These are phyloP conservation scores for Monilinia polystroma DNA, from an alignment of 2,329 filamentous ascomycete genomes.

Conservation along the genomic window DNA sequence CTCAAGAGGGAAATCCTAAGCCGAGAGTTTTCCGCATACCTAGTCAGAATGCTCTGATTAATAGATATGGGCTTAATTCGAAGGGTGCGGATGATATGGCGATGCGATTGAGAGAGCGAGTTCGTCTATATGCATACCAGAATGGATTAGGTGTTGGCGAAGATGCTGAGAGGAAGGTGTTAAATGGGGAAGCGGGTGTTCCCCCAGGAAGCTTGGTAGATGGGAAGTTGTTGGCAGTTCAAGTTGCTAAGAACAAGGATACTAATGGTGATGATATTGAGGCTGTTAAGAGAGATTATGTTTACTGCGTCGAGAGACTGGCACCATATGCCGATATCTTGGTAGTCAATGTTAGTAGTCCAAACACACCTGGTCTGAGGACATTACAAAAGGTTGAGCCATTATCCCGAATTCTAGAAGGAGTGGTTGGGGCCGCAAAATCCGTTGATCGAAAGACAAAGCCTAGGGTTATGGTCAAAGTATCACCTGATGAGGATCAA, in stretches of 20 bases:
- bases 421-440: constrained; percentile 77
- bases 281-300: constrained; percentile 78
- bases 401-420: constrained; percentile 73
- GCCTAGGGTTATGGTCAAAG: constrained; percentile 93
- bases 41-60: constrained; percentile 83
- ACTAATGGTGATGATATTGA: constrained; percentile 83
- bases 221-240: constrained; percentile 81
- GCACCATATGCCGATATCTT: constrained; percentile 90
- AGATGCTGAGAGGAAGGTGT: constrained; percentile 65
- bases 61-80: constrained; percentile 94
- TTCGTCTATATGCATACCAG: constrained; percentile 72
- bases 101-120: constrained; percentile 70
- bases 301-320: constrained; percentile 81
- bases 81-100: constrained; percentile 86
- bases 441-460: constrained; percentile 67
- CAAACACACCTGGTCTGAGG: constrained; percentile 89
- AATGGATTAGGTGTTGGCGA: constrained; percentile 64
- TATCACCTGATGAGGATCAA: constrained; percentile 91
- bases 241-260: constrained; percentile 95
- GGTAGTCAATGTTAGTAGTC: constrained; percentile 97
- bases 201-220: constrained; percentile 76
- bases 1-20: constrained; percentile 83
- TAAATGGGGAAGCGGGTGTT: constrained; percentile 74
- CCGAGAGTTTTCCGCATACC: constrained; percentile 87
- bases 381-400: constrained; percentile 83